Evolutionary conservation across 2,329 filamentous ascomycete species (phyloP).

Genomic region (Phaeophleospora eucalypticola): DNA sequence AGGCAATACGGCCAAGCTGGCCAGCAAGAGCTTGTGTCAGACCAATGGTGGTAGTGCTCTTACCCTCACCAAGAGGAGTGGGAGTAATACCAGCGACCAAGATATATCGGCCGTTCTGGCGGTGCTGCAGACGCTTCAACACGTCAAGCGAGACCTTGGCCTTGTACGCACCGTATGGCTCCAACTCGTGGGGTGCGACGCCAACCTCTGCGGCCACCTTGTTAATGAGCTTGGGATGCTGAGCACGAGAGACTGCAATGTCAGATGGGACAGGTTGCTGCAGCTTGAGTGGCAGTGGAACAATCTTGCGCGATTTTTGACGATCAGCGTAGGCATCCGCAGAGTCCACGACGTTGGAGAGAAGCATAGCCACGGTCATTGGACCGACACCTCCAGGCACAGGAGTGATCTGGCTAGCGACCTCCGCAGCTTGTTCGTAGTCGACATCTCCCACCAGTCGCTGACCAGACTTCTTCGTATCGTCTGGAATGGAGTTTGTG

Average conservation of each 20-base stretch:
- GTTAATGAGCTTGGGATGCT: constrained; percentile 88
- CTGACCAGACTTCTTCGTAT: constrained; percentile 85
- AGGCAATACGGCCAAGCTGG: constrained; percentile 80
- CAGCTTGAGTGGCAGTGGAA: constrained; percentile 78
- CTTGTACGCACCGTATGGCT: constrained; percentile 93
- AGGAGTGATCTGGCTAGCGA: constrained; percentile 90
- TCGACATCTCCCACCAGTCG: constrained; percentile 94
- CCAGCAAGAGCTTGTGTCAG: constrained; percentile 88
- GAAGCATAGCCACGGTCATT: constrained; percentile 97
- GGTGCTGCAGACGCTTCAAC: constrained; percentile 78
- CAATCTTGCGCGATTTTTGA: constrained; percentile 74
- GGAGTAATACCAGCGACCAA: constrained; percentile 94
- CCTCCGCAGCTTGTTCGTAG: constrained; percentile 74
- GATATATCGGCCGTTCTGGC: constrained; percentile 83
- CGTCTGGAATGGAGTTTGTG: constrained; percentile 90
- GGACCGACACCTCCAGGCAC: constrained; percentile 95
- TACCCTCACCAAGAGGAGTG: constrained; percentile 93
- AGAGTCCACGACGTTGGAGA: constrained; percentile 90
- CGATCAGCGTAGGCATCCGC: constrained; percentile 76
- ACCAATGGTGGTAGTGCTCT: constrained; percentile 96
- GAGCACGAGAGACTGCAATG: constrained; percentile 83
- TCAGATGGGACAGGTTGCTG: constrained; percentile 85
- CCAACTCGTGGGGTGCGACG: constrained; percentile 81
- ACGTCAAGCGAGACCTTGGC: constrained; percentile 86
- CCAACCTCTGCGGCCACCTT: constrained; percentile 80